phyloP scores from a whole-genome alignment of 352 stramenopile genomes.

The Globisporangium uncinulatum region DNA sequence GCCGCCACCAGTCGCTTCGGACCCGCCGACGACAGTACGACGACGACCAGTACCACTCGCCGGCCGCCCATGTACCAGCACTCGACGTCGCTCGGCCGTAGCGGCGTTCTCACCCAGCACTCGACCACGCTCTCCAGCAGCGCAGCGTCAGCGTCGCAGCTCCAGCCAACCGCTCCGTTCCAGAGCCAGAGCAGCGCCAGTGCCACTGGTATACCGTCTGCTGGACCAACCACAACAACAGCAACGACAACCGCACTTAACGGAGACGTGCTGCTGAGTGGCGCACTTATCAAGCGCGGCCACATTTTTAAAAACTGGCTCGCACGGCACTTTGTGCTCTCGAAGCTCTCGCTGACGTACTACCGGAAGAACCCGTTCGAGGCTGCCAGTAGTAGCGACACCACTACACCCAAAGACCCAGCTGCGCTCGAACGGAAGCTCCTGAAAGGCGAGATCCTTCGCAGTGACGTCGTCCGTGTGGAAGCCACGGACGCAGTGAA shows the following conservation, averaged over 20 bases:
- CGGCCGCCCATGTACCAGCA: slow-evolving; percentile 1
- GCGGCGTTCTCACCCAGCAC: neutral
- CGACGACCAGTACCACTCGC: neutral
- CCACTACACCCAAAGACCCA: slow-evolving; percentile 26
- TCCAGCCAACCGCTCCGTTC: neutral
- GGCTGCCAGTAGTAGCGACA: slow-evolving; percentile 26
- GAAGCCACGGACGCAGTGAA: slow-evolving; percentile 55
- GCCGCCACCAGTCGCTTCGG: neutral
- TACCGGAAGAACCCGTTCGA: slow-evolving; percentile 66
- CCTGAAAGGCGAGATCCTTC: slow-evolving; percentile 56
- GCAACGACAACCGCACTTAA: no score
- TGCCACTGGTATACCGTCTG: neutral
- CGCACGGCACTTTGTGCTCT: slow-evolving; percentile 64
- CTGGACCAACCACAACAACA: neutral
- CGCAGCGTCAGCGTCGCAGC: no score
- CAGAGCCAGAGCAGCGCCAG: neutral
- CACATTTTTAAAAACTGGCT: slow-evolving; percentile 79
- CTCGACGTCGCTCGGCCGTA: neutral
- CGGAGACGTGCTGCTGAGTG: slow-evolving; percentile 49
- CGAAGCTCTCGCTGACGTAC: slow-evolving; percentile 47
- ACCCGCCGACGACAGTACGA: neutral
- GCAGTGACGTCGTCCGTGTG: slow-evolving; percentile 53
- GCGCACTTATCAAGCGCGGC: slow-evolving; percentile 55
- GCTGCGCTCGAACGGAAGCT: slow-evolving; percentile 60
- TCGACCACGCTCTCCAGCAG: neutral